These are phyloP conservation scores for Cutaneotrichosporon mucoides DNA, from an alignment of 1,284 basidiomycete genomes.

Conservation along the genomic window DNA sequence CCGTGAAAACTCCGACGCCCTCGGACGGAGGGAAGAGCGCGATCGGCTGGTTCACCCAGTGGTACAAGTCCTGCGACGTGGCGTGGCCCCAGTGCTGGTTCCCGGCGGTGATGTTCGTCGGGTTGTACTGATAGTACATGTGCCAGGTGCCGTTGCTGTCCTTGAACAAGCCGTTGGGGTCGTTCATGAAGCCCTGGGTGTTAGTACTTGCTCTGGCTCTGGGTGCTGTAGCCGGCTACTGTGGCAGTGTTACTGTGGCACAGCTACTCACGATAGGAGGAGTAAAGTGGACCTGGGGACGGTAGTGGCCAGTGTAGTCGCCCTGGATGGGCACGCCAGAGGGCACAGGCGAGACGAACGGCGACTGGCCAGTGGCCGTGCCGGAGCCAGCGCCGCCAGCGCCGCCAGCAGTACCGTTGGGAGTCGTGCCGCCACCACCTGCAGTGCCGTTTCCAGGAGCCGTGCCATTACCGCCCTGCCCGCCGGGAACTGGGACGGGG, in stretches of 20 bases:
- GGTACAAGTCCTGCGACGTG: constrained; percentile 48
- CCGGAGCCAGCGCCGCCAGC: not conserved
- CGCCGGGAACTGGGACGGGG: not conserved
- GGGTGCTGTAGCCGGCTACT: too few relatives aligned
- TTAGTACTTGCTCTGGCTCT: not conserved
- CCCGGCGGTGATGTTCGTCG: constrained; percentile 44
- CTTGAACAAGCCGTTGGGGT: constrained; percentile 50
- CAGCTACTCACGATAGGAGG: constrained; percentile 29
- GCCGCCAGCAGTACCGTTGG: not conserved
- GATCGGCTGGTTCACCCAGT: constrained; percentile 50
- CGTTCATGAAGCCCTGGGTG: constrained; percentile 49
- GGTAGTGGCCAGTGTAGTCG: constrained; percentile 26
- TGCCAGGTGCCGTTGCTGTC: constrained; percentile 50
- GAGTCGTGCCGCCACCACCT: not conserved
- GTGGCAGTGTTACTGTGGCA: too few relatives aligned
- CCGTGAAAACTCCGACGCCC: constrained; percentile 42
- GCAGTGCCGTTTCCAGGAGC: not conserved
- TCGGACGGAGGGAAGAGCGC: constrained; percentile 38
- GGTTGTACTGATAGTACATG: constrained; percentile 52
- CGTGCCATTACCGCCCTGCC: not conserved
- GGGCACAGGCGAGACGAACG: not conserved
- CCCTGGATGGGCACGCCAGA: constrained; percentile 9
- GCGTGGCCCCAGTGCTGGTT: constrained; percentile 53
- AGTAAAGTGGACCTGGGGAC: constrained; percentile 34
- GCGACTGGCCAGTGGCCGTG: not conserved